Evolutionary conservation across 345 rosid species (phyloP).

Genomic region (Litchi chinensis): DNA sequence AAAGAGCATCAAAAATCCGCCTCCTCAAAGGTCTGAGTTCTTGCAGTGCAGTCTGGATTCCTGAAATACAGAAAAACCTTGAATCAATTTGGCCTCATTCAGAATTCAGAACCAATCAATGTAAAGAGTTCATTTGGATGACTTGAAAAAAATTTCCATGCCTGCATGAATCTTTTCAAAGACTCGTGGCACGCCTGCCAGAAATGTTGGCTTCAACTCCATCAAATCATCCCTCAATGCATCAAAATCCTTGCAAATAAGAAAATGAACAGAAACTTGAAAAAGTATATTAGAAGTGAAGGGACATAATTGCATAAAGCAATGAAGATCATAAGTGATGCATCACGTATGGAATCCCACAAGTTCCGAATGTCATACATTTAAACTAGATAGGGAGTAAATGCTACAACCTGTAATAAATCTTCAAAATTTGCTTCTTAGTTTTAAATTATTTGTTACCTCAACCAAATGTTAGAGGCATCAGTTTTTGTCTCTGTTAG

Average conservation of each 20-base stretch:
- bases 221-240: constrained; percentile 78
- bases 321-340: not conserved
- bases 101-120: constrained; percentile 18
- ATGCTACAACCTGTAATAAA: not conserved
- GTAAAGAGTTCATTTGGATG: not conserved
- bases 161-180: constrained; percentile 90
- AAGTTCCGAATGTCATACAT: not conserved
- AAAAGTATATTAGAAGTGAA: not conserved
- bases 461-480: not conserved
- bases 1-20: constrained; percentile 65
- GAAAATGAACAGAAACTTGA: not conserved
- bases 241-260: constrained; percentile 67
- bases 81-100: constrained; percentile 6
- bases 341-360: not conserved
- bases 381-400: constrained; percentile 3
- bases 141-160: constrained; percentile 21
- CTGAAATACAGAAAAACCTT: constrained; percentile 30
- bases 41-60: constrained; percentile 58
- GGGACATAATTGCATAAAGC: not conserved
- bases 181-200: constrained; percentile 96
- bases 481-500: not conserved
- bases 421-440: not conserved
- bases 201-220: constrained; percentile 86
- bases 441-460: too few relatives aligned
- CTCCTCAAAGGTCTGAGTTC: constrained; percentile 79